phyloP scores from a whole-genome alignment of 2,329 filamentous ascomycete genomes.

The Diaporthe citrichinensis region DNA sequence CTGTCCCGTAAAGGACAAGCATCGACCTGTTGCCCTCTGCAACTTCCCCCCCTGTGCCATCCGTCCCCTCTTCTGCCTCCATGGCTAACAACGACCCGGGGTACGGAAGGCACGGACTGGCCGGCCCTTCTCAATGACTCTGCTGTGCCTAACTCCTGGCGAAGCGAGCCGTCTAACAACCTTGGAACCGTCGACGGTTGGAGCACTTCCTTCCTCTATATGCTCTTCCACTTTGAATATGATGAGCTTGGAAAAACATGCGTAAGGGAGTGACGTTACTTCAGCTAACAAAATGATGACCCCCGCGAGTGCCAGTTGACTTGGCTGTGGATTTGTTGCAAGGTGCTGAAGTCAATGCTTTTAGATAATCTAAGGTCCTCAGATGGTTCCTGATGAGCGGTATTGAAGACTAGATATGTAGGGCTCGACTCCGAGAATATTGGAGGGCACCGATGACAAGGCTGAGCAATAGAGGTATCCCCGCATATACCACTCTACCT shows the following conservation, averaged over 20 bases:
- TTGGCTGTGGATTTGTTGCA: background rate
- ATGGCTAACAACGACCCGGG: background rate
- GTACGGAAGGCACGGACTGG: background rate
- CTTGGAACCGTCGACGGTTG: background rate
- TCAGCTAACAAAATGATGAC: background rate
- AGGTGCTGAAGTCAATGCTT: background rate
- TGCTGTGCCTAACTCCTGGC: background rate
- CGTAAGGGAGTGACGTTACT: background rate
- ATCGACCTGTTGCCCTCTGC: slow-evolving; percentile 59
- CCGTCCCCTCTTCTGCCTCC: slow-evolving; percentile 35
- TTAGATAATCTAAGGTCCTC: background rate
- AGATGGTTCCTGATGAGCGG: too few species aligned
- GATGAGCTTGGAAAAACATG: background rate
- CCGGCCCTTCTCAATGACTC: background rate
- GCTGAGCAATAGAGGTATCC: slow-evolving; percentile 30
- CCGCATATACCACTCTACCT: slow-evolving; percentile 20
- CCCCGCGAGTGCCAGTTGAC: background rate
- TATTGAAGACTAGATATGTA: background rate
- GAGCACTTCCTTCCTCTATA: background rate
- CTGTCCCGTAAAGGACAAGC: slow-evolving; percentile 90
- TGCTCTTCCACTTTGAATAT: background rate
- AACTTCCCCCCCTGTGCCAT: slow-evolving; percentile 32
- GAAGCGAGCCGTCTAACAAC: background rate
- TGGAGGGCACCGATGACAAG: background rate
- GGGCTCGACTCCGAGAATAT: background rate